These are phyloP conservation scores for Colletotrichum sp. DNA, from an alignment of 2,329 filamentous ascomycete genomes.

Conservation along the genomic window DNA sequence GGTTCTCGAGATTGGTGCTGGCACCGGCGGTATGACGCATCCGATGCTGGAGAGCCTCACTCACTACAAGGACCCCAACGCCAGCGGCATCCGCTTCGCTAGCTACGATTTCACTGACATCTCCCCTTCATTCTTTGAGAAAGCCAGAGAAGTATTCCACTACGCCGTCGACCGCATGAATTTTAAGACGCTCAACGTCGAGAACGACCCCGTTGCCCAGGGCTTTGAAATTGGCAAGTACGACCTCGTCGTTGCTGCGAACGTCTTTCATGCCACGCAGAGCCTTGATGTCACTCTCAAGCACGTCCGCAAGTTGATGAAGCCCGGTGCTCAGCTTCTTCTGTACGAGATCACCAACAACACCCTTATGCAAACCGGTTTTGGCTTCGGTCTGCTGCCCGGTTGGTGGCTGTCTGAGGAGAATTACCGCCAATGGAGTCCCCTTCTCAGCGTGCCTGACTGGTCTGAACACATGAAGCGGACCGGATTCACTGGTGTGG, in stretches of 20 bases:
- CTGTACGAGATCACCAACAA: not conserved
- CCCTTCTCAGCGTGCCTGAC: not conserved
- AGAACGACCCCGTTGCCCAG: slow-evolving; percentile 28
- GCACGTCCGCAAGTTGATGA: slow-evolving; percentile 29
- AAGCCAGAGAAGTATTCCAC: not conserved
- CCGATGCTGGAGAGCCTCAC: not conserved
- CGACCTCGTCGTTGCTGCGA: slow-evolving; percentile 32
- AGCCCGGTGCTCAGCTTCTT: slow-evolving; percentile 32
- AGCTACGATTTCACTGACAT: not conserved
- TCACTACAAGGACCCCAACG: not conserved
- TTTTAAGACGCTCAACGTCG: slow-evolving; percentile 32
- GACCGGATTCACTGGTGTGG: not conserved
- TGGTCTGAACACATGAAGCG: not conserved
- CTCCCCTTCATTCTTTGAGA: not conserved
- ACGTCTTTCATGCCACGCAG: slow-evolving; percentile 31
- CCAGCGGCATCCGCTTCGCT: not conserved
- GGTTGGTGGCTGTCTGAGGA: not conserved
- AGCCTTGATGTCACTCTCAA: slow-evolving; percentile 24
- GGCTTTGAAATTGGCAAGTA: slow-evolving; percentile 28
- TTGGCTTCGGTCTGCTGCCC: not conserved
- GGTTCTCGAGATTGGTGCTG: not conserved
- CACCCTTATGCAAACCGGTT: not conserved
- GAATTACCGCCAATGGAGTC: not conserved
- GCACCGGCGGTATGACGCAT: not conserved
- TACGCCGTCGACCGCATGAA: slow-evolving; percentile 10